Conservation (phyloP, 1,139 yeast species). For the Geotrichum cucujoidarum region DNA sequence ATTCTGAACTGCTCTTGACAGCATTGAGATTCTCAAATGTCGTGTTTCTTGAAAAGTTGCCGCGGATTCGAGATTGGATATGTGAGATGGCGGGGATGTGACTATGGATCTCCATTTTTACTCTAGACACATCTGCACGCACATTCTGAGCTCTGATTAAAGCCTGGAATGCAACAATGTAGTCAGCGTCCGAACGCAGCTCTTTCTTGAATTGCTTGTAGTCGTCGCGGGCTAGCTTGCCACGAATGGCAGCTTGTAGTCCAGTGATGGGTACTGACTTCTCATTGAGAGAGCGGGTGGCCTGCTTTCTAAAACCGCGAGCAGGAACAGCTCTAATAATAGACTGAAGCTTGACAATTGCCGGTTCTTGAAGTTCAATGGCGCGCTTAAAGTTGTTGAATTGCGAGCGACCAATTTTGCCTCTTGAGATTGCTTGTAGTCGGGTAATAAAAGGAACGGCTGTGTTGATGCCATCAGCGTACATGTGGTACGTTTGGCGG, state of each 20-base stretch:
- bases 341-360: conserved; percentile 49
- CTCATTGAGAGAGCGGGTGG: neutral
- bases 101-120: conserved; percentile 9
- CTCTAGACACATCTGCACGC: conserved; percentile 13
- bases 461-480: neutral
- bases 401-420: conserved; percentile 13
- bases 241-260: conserved; percentile 40
- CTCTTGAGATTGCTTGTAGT: conserved; percentile 17
- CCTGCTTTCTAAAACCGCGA: conserved; percentile 4
- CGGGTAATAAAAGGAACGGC: conserved; percentile 7
- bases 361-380: conserved; percentile 4
- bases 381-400: conserved; percentile 6
- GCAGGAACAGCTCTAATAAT: conserved; percentile 30
- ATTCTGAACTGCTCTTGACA: conserved; percentile 30
- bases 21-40: conserved; percentile 25
- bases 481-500: conserved; percentile 4
- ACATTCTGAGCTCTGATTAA: conserved; percentile 21
- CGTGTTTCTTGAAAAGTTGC: conserved; percentile 16
- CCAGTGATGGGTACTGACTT: conserved; percentile 30
- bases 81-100: conserved; percentile 17
- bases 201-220: conserved; percentile 8
- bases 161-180: conserved; percentile 20
- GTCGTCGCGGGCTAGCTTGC: conserved; percentile 32
- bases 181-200: conserved; percentile 1
- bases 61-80: conserved; percentile 25